phyloP scores from a whole-genome alignment of 139 green algal genomes.

The Coccomyxa sp. region DNA sequence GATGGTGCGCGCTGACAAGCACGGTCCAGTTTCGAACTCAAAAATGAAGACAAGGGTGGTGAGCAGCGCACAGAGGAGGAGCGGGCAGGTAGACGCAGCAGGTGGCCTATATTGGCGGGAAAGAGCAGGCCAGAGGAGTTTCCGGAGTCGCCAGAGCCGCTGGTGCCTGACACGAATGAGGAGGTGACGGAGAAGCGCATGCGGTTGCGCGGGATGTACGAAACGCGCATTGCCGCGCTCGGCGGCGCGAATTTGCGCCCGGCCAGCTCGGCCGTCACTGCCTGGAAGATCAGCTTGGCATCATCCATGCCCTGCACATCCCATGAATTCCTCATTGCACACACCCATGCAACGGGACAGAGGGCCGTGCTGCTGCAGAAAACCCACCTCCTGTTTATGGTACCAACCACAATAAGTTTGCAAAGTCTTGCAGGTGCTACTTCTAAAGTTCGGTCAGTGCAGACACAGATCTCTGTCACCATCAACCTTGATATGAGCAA shows the following conservation, averaged over 20 bases:
- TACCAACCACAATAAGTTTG: neutral
- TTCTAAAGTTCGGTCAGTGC: no score
- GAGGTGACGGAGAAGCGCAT: neutral
- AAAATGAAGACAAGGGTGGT: neutral
- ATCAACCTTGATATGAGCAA: no score
- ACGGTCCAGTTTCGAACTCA: neutral
- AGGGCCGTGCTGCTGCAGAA: neutral
- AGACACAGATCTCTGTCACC: no score
- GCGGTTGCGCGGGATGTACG: neutral
- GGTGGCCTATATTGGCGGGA: neutral
- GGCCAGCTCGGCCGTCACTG: constrained; percentile 16
- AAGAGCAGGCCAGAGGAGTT: neutral
- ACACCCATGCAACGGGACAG: neutral
- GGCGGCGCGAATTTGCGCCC: constrained; percentile 16
- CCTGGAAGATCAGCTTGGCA: constrained; percentile 45
- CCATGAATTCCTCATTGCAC: neutral
- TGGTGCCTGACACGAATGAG: neutral
- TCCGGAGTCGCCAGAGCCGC: neutral
- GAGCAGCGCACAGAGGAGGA: neutral
- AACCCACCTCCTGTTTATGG: neutral
- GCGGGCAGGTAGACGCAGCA: neutral
- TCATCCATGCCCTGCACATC: constrained; percentile 30
- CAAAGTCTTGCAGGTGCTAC: neutral
- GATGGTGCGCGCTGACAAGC: neutral
- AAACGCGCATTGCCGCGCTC: constrained; percentile 7